Evolutionary conservation across 306 rosid species (phyloP), one percentile per base, ranked within the genome.

Genomic region (Cicer judaicum): DNA sequence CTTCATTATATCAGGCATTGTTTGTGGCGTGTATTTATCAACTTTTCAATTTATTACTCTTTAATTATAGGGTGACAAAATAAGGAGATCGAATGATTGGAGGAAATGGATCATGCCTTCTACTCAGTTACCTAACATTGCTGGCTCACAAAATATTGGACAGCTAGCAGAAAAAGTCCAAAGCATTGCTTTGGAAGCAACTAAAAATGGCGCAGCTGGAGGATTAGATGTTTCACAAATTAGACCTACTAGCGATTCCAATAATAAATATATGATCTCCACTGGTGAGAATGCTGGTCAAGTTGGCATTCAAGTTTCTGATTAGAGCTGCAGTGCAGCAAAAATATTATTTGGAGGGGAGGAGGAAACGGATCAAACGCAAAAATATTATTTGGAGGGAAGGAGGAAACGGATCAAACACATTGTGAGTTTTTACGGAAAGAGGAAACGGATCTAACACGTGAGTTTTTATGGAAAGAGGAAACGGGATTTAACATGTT

Each of bases 81-180:
- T 95, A 64, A 90, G 99, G 82, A 85, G 88, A 83, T 86, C 87
- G 24, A 62, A 74, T 74, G 92, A 88, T 70, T 94, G 96, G 92
- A n/a, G 2, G 64, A 92, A 63, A 78, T 95, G 99, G 98, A 36
- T 87, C 62, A 68, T 87, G 83, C 79, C 91, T 21, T 21, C 71
- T 44, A 75, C 55, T 75, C 87, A 81, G 68, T 14, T 52, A 74
- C 70, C 85, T 48, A 68, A 80, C 10, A 74, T 49, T 43, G 11
- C 78, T 10, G 70, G 83, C 18, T 78, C 83, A 18, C 88, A 75
- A 68, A 71, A 76, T 52, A 70, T 50, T 65, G 91, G 82, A 60
- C 84, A 52, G 72, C 78, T 88, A 75, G 80, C 88, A 16, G 87
- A 81, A 59, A 82, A 68, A 43, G 81, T 87, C 29, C 88, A 81